Percentiles rank a stretch among this genome's conserved stretches.
phyloP scores from a whole-genome alignment of 192 early-diverging fungal genomes.

The Diversispora epigaea region DNA sequence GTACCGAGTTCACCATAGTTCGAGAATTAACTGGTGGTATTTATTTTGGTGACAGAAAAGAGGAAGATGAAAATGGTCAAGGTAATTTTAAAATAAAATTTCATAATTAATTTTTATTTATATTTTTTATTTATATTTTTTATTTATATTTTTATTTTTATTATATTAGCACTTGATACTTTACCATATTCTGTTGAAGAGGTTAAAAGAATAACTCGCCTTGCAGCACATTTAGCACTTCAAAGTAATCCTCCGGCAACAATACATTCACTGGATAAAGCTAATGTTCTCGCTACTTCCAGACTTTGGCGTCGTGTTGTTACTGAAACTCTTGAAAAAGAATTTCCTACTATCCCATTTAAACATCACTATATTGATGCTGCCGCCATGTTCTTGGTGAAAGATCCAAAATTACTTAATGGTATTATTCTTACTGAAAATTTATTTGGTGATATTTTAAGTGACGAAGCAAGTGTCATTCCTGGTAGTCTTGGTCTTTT shows the following conservation, averaged over 20 bases:
- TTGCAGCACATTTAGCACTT: constrained; percentile 84
- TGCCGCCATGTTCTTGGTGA: constrained; percentile 95
- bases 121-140: constrained; percentile 28
- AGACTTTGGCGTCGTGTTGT: constrained; percentile 96
- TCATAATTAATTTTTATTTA: background rate
- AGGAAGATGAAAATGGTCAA: constrained; percentile 66
- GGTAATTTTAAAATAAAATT: constrained; percentile 42
- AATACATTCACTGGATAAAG: constrained; percentile 98
- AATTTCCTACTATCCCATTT: constrained; percentile 86
- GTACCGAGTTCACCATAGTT: constrained; percentile 88
- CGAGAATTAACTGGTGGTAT: constrained; percentile 96
- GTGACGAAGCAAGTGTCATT: constrained; percentile 95
- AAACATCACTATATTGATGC: constrained; percentile 96
- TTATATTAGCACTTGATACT: constrained; percentile 78
- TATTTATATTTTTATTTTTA: constrained; percentile 1
- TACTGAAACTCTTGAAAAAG: constrained; percentile 80
- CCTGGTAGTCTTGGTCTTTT: constrained; percentile 91
- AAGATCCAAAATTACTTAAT: constrained; percentile 85
- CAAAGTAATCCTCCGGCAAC: constrained; percentile 75
- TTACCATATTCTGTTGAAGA: constrained; percentile 91
- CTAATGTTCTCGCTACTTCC: constrained; percentile 96
- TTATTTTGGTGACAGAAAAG: constrained; percentile 93
- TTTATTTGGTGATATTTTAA: constrained; percentile 99
- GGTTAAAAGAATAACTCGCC: constrained; percentile 91
- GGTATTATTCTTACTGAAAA: constrained; percentile 97